Conservation (phyloP, 306 rosid genomes). For the Mimosa bimucronata region DNA sequence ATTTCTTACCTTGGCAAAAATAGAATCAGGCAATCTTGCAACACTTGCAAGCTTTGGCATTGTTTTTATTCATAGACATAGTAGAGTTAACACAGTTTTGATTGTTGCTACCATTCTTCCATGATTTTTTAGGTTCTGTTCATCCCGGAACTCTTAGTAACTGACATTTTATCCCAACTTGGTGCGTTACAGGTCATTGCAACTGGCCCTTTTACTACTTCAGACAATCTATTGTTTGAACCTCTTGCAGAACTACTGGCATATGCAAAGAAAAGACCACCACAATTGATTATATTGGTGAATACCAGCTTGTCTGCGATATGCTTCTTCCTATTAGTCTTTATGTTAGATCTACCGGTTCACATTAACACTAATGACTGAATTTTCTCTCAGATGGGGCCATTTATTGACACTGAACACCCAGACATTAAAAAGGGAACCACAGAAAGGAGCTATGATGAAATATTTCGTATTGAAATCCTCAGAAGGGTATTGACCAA, state of each 20-base stretch:
- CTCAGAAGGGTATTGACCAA: constrained; percentile 65
- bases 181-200: constrained; percentile 76
- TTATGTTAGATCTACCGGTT: constrained; percentile 22
- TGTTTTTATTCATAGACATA: constrained; percentile 21
- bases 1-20: constrained; percentile 28
- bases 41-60: constrained; percentile 3
- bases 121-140: constrained; percentile 20
- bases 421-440: constrained; percentile 86
- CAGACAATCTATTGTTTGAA: constrained; percentile 87
- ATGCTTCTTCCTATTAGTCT: constrained; percentile 20
- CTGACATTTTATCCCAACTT: constrained; percentile 24
- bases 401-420: constrained; percentile 90
- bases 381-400: constrained; percentile 74
- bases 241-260: constrained; percentile 79
- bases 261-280: constrained; percentile 80
- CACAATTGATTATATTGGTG: constrained; percentile 89
- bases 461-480: constrained; percentile 70
- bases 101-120: not conserved
- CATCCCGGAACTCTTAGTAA: constrained; percentile 8
- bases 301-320: constrained; percentile 31
- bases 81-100: not conserved
- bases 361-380: constrained; percentile 35
- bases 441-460: constrained; percentile 70
- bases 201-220: constrained; percentile 90
- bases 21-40: constrained; percentile 11